A percentile compares a stretch with the other conserved stretches of the same genome.
Conservation (phyloP, 164 flowering plant genomes). For the Aristolochia californica region DNA sequence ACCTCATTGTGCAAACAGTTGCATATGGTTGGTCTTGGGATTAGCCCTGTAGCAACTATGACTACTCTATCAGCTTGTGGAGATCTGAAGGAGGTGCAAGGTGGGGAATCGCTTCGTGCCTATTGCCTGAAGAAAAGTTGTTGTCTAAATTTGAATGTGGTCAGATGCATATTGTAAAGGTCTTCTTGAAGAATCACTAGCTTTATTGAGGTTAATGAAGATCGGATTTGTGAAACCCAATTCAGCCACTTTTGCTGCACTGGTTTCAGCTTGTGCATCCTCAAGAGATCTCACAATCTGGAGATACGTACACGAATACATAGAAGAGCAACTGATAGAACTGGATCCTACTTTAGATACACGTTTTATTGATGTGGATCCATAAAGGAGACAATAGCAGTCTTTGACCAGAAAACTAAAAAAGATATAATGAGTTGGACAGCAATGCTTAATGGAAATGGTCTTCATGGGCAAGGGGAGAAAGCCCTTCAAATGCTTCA, state of each 20-base stretch:
- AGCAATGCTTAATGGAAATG: conserved; percentile 36
- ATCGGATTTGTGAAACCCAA: conserved; percentile 23
- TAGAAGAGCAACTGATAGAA: conserved; percentile 18
- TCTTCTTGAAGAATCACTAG: conserved; percentile 13
- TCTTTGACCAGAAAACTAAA: conserved; percentile 22
- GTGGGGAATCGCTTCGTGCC: conserved; percentile 28
- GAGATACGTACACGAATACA: conserved; percentile 14
- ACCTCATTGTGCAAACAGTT: conserved; percentile 27
- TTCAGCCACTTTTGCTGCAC: conserved; percentile 36
- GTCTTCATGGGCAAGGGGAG: conserved; percentile 31
- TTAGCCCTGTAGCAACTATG: conserved; percentile 15
- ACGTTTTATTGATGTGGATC: conserved; percentile 30
- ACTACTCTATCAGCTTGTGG: conserved; percentile 21
- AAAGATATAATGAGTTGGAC: conserved; percentile 45
- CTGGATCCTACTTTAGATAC: conserved; percentile 36
- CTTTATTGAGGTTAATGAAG: conserved; percentile 24
- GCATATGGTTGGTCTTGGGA: conserved; percentile 12
- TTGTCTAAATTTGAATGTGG: conserved; percentile 19
- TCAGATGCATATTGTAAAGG: conserved; percentile 32
- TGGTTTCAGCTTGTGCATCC: conserved; percentile 33
- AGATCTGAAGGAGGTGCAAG: conserved; percentile 13
- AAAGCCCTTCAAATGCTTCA: conserved; percentile 24
- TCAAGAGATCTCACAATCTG: conserved; percentile 21
- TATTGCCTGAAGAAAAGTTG: conserved; percentile 33
- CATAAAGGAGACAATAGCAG: conserved; percentile 21